Conservation (phyloP, 352 stramenopile genomes). For the Globisporangium uncinulatum region DNA sequence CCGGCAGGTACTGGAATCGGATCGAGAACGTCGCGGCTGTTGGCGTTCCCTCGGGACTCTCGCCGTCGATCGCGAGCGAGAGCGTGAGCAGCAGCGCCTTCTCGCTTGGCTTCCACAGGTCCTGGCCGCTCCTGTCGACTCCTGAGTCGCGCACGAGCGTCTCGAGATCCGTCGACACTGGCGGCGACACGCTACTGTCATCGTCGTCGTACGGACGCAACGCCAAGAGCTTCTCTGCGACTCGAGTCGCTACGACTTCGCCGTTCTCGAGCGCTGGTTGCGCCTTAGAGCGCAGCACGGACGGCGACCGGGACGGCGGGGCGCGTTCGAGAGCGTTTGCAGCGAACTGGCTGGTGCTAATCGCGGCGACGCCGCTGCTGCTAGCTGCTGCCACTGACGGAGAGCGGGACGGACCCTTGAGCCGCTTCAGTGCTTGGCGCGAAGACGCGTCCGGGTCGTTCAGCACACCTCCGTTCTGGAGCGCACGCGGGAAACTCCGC, state of each 20-base stretch:
- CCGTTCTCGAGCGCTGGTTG: constrained; percentile 21
- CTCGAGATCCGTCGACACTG: not conserved
- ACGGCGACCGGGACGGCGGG: constrained; percentile 50
- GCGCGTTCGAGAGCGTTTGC: constrained; percentile 7
- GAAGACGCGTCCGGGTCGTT: constrained; percentile 12
- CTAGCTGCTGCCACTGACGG: constrained; percentile 22
- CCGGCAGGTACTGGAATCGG: constrained; percentile 59
- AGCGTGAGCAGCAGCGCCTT: constrained; percentile 49
- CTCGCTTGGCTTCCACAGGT: constrained; percentile 44
- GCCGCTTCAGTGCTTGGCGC: constrained; percentile 27
- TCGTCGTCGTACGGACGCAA: constrained; percentile 27
- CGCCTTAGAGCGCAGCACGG: constrained; percentile 19
- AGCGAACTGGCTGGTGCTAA: constrained; percentile 7
- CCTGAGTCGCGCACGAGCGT: constrained; percentile 2
- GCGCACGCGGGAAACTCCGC: constrained; percentile 12
- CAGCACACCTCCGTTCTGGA: constrained; percentile 8
- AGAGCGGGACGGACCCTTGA: constrained; percentile 31
- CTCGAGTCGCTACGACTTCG: constrained; percentile 30
- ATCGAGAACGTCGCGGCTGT: constrained; percentile 37
- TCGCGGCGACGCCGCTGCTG: not conserved
- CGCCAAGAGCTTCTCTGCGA: constrained; percentile 41
- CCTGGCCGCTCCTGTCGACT: constrained; percentile 6
- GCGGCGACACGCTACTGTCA: constrained; percentile 3
- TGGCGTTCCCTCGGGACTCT: constrained; percentile 16
- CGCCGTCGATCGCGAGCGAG: constrained; percentile 35